Evolutionary conservation across 169 alveolate species (phyloP), one percentile per base, ranked within the genome.

Genomic region (Eimeria necatrix): DNA sequence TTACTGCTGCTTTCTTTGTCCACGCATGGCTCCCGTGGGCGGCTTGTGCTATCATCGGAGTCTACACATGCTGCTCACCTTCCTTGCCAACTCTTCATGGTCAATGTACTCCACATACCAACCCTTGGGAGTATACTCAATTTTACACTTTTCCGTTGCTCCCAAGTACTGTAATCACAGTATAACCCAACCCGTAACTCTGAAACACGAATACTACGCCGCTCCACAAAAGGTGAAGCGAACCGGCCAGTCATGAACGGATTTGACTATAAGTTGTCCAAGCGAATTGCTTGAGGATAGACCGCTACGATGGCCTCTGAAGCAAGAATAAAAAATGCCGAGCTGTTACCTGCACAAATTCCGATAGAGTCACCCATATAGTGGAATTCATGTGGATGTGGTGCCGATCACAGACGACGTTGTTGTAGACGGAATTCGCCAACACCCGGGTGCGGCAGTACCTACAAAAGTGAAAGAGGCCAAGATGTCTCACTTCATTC

Each of bases 341-440:
- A 49, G 7, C 73, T 4, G 53, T 70, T 81, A 89, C 96, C 95
- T 94, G 96, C 46, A 88, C 93, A 64, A 95, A 95, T n/a, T 81
- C 95, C 20, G 95, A 90, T 16, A 98, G 96, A 26, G 99, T 98
- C 46, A 98, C 99, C 99, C 99, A 98, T n/a, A 97, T 98, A 22
- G 99, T 98, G 84, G 99, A 97, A 86, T 98, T 98, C 99, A 98
- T 98, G 94, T 98, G 99, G 51, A 98, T 98, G 92, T 98, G 99
- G 74, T 98, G 96, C 71, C 98, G 97, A 91, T 98, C 99, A 78
- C 98, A 97, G 71, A 98, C 98, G 91, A 98, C 92, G 70, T 98
- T 98, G 90, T 97, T 97, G 89, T 98, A 98, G 46, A 98, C 99
- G 6, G 98, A 95, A 95, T 98, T 98, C 4, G 99, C 99, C 93